Percentiles rank a stretch among this genome's conserved stretches.
phyloP scores from a whole-genome alignment of 2,329 filamentous ascomycete genomes.

The Elsinoe ampelina region DNA sequence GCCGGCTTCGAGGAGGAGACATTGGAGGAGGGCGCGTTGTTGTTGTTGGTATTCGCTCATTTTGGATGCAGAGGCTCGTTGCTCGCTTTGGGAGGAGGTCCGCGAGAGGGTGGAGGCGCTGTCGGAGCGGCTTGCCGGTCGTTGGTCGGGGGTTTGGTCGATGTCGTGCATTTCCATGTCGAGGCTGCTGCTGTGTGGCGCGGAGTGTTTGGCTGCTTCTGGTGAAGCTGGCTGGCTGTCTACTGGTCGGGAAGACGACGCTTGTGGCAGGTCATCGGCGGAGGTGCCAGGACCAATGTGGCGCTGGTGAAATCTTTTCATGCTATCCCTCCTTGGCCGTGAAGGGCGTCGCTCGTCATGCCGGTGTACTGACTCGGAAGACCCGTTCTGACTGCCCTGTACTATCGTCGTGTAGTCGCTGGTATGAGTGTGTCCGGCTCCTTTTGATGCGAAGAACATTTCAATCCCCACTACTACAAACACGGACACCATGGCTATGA shows the following conservation, averaged over 20 bases:
- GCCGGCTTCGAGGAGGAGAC: slow-evolving; percentile 64
- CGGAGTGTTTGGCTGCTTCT: not conserved
- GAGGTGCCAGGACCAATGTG: not conserved
- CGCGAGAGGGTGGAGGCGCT: not conserved
- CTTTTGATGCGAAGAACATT: slow-evolving; percentile 73
- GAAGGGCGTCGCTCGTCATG: not conserved
- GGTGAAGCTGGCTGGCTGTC: not conserved
- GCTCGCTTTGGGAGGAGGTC: not conserved
- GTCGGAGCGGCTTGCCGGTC: not conserved
- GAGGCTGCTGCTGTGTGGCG: not conserved
- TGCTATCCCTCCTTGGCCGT: slow-evolving; percentile 7
- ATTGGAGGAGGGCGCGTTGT: slow-evolving; percentile 61
- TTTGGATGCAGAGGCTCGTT: not conserved
- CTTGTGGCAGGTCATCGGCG: not conserved
- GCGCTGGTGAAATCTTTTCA: slow-evolving; percentile 9
- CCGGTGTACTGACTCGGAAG: not conserved
- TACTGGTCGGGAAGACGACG: not conserved
- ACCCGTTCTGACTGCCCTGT: slow-evolving; percentile 22
- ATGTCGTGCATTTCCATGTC: slow-evolving; percentile 7
- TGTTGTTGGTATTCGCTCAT: slow-evolving; percentile 30
- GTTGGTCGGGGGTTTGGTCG: not conserved
- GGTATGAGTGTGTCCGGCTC: slow-evolving; percentile 50
- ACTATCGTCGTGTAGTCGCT: slow-evolving; percentile 41
- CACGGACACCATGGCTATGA: slow-evolving; percentile 75
- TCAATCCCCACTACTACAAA: slow-evolving; percentile 76